Base-by-base conservation (phyloP, 139 green algal genomes). In the Auxenochlorella pyrenoidosa region DNA sequence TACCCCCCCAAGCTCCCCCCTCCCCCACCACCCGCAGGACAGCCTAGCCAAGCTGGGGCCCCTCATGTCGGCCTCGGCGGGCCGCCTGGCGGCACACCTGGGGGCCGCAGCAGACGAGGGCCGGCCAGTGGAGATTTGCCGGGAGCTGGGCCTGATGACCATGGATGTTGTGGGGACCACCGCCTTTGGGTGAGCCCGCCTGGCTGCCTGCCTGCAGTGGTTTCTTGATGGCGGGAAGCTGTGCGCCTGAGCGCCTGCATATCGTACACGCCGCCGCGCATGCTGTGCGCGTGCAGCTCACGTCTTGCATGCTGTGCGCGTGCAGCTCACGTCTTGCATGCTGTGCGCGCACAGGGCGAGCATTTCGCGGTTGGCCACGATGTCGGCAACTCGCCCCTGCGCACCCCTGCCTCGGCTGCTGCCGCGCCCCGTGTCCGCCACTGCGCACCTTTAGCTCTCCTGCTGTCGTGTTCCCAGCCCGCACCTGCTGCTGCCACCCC, bases 101-200 rank as follows among this genome's bases (percentile, higher is more conserved):
- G 32, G 36, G 79, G 5, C 38, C 34, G 51, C 79, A 0, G 79
- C 58, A 1, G 47, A 54, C 16, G 36, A 36, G 36, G 79, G 79
- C 8, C 36, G 38, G 58, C 16, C 24, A 1, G 26, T 84, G 34
- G 58, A 84, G 16, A 58, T 84, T 0, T 84, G 79, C 58, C 58
- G 79, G 1, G 79, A 65, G 38, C 32, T 65, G 58, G 54, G 54
- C 3, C 22, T 26, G 36, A 75, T 84, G 58, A 84, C 79, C 5
- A 65, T 73, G 75, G 79, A 84, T 38, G 79, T 84, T 38, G 79
- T 84, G 24, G 79, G 79, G 34, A 84, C 36, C 58, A 58, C 36
- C 12, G 79, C 79, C 36, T 84, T 84, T 40, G 79, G 75, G 71
- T 78, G 19, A 78, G 71, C 34, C 28, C 21, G 66, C 13, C 32